Base-by-base conservation (phyloP, 2,329 filamentous ascomycete species). In the Mycosphaerella sp. region DNA sequence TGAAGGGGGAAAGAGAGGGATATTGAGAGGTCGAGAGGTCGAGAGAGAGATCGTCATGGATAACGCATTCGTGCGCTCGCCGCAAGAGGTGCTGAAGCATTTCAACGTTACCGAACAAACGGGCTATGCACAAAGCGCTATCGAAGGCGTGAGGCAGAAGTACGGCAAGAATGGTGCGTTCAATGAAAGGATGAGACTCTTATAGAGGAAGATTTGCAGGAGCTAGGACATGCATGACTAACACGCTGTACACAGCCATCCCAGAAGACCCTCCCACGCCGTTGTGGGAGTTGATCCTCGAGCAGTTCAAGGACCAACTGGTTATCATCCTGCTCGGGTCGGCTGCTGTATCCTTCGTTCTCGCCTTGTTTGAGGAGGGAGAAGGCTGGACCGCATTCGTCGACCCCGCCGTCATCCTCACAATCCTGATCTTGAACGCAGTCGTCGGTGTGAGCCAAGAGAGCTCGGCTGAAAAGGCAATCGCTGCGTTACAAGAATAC, bases 251-350 rank as follows among this genome's bases (percentile, higher is more conserved):
- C 2, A 42, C 59, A 88, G 84, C 84, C 53, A 78, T 89, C 53
- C 80, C 83, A 44, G 93, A 98, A 76, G 93, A 98, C 62, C 93
- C 93, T 51, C 90, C 93, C 2, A 98, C 93, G 32, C 93, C 93
- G 39, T 72, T 98, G 45, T 98, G 92, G 93, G 83, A 97, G 74
- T 84, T 98, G 59, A 89, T 98, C 53, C 80, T 98, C 55, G 93
- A 98, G 75, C 93, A 98, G 72, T 98, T 98, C 80, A 96, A 98
- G 74, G 93, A 98, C 70, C 93, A 98, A 73, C 83, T 98, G 45
- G 93, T 98, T 63, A 81, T 98, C 51, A 98, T 98, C 64, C 80
- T 98, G 21, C 81, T 98, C 47, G 93, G 84, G 51, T 97, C 92
- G 38, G 93, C 93, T 9, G 89, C 86, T 17, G 85, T 98, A 36